Conservation (phyloP, 176 grass and related monocot species). For the Carex pumila region DNA sequence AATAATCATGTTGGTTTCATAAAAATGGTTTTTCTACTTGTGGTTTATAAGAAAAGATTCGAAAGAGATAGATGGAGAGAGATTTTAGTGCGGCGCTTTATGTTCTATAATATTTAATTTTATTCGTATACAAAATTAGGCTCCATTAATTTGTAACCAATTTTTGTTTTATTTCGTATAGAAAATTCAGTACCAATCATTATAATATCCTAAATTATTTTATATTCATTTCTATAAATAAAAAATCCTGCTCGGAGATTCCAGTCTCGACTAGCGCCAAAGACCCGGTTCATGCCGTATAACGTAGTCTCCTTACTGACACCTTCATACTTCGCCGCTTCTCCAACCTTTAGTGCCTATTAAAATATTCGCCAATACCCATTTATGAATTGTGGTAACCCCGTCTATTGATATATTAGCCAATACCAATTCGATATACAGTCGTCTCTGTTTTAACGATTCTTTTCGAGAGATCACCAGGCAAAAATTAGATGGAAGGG, state of each 20-base stretch:
- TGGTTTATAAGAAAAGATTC: too few relatives aligned
- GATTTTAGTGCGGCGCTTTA: too few relatives aligned
- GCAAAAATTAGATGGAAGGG: background rate
- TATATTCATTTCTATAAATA: too few relatives aligned
- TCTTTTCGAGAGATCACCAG: background rate
- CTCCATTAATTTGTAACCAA: too few relatives aligned
- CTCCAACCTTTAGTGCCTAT: background rate
- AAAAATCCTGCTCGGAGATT: background rate
- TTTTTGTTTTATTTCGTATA: too few relatives aligned
- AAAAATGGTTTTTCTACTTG: too few relatives aligned
- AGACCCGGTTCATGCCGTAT: slow-evolving; percentile 1
- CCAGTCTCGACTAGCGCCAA: background rate
- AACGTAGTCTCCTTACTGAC: background rate
- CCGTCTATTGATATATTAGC: background rate
- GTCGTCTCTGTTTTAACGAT: background rate
- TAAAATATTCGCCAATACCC: background rate
- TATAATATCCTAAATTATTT: too few relatives aligned
- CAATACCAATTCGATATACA: background rate
- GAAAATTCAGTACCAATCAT: too few relatives aligned
- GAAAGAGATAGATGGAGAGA: too few relatives aligned
- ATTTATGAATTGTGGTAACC: background rate
- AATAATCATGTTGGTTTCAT: too few relatives aligned
- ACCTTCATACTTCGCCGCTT: background rate
- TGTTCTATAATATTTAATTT: too few relatives aligned
- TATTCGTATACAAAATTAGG: too few relatives aligned